Evolutionary conservation across 2,329 filamentous ascomycete species (phyloP), one percentile per base, ranked within the genome.

Genomic region (Sordariomycetes sp.): DNA sequence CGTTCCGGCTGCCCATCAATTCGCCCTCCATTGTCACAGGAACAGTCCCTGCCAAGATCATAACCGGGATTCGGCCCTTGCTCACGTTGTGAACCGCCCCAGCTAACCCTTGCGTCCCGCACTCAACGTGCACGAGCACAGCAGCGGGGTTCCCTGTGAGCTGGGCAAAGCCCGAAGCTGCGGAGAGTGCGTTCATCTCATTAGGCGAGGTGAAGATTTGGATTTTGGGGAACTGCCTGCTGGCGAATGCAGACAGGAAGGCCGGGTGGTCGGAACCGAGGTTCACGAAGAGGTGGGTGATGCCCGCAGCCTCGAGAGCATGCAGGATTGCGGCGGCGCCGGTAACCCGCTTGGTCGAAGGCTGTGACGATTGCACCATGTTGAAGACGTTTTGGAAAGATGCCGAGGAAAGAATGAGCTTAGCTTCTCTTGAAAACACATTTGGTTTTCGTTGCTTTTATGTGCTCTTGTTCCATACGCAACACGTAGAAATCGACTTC

Each of bases 281-380:
- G 59, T 80, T 80, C 52, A 79, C 78, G 55, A 80, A 80, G 59
- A 76, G 72, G 68, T 79, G 72, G 35, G 70, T 75, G 54, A 80
- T 72, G 50, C 77, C 77, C 6, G 76, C 75, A 1, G 85, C 82
- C 79, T 81, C 85, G 40, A 87, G 69, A 35, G 81, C 79, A 71
- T 85, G 83, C 63, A 87, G 86, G 71, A 87, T 87, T 59, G 60
- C 54, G 18, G 54, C 54, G 22, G 54, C 54, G 25, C 35, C 54
- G 34, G 54, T 55, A 11, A 55, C 54, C 20, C 34, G 34, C 22
- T 43, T 28, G 20, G 54, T 55, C n/a, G 22, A 24, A 22, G 53
- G 53, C 53, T 54, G 32, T 40, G 53, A 32, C 35, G 11, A 28
- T 53, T 34, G 37, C 14, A 3, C 37, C 37, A 43, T 43, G 37